Base-by-base conservation (phyloP, 2,329 filamentous ascomycete species). In the Dothiorella sarmentorum region DNA sequence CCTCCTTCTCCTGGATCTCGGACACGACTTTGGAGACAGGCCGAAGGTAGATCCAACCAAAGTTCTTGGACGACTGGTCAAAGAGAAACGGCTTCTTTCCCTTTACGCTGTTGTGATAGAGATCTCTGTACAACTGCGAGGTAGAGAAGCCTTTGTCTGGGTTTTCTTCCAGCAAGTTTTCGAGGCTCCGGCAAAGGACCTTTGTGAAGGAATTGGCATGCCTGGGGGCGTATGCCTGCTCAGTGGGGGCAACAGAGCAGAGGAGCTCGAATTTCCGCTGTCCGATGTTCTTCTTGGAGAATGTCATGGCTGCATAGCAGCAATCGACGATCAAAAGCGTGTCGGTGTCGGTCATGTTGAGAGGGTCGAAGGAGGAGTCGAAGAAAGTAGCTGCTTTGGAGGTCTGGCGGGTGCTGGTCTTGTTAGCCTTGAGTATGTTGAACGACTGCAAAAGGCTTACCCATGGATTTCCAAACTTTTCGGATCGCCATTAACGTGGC, bases 81-180 rank as follows among this genome's bases (percentile, higher is more conserved):
- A 64, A 64, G 5, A 59, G 44, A 20, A 60, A 59, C 3, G 63
- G 61, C 56, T 63, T 64, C 18, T 70, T 0, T 74, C 75, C 42
- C 76, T 74, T 17, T 77, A 74, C 22, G 76, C 72, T 51, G 78
- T 72, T 1, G 74, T 66, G n/a, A 81, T 74, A 0, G 75, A 79
- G 55, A 81, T 82, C 56, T 82, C 60, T 44, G 38, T 63, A 63
- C 4, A 64, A 58, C 2, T 61, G 43, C 2, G 60, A 59, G 3
- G 63, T 64, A 3, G 61, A 58, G 35, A 64, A 63, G 1, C 63
- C 63, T 5, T 45, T 18, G 15, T 45, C 38, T 7, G 20, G 18
- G 13, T 26, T 24, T 17, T 26, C 18, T 10, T 6, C 20, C 13
- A 52, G 33, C 15, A n/a, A 7, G 4, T 60, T 24, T n/a, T 57